phyloP scores from a whole-genome alignment of 2,329 filamentous ascomycete species.

The Dendryphion nanum region DNA sequence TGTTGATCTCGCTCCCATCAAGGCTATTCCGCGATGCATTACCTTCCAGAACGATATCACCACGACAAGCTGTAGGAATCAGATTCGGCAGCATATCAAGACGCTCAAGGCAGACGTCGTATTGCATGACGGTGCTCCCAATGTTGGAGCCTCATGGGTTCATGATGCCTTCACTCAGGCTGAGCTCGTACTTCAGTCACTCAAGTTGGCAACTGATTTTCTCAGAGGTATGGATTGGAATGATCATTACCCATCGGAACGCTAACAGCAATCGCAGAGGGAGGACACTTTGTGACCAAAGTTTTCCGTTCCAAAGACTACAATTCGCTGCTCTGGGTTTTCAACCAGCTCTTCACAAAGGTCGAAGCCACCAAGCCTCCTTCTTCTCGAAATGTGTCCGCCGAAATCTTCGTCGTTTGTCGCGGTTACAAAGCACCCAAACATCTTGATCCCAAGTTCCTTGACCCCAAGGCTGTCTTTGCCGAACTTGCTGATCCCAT shows the following conservation, averaged over 20 bases:
- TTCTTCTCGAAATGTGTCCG: constrained; percentile 91
- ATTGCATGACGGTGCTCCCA: constrained; percentile 93
- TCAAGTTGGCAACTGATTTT: constrained; percentile 85
- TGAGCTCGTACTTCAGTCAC: constrained; percentile 81
- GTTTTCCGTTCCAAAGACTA: constrained; percentile 97
- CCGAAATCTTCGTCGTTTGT: constrained; percentile 98
- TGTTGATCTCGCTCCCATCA: constrained; percentile 93
- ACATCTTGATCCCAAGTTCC: constrained; percentile 84
- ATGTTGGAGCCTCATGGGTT: constrained; percentile 96
- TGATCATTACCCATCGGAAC: too few relatives aligned
- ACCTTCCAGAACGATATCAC: constrained; percentile 98
- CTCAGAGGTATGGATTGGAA: constrained; percentile 1
- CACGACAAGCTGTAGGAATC: constrained; percentile 90
- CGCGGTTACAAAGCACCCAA: constrained; percentile 94
- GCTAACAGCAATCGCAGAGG: constrained; percentile 34
- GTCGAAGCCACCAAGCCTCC: constrained; percentile 98
- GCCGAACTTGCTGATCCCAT: constrained; percentile 82
- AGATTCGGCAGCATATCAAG: constrained; percentile 85
- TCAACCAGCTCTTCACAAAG: constrained; percentile 92
- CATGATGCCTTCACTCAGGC: constrained; percentile 98
- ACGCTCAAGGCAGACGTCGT: constrained; percentile 96
- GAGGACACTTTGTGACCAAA: constrained; percentile 94
- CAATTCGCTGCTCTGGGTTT: constrained; percentile 92
- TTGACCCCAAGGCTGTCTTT: constrained; percentile 87
- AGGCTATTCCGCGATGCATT: constrained; percentile 89